Base-by-base conservation (phyloP, 2,329 filamentous ascomycete genomes). In the Microsporum audouinii region DNA sequence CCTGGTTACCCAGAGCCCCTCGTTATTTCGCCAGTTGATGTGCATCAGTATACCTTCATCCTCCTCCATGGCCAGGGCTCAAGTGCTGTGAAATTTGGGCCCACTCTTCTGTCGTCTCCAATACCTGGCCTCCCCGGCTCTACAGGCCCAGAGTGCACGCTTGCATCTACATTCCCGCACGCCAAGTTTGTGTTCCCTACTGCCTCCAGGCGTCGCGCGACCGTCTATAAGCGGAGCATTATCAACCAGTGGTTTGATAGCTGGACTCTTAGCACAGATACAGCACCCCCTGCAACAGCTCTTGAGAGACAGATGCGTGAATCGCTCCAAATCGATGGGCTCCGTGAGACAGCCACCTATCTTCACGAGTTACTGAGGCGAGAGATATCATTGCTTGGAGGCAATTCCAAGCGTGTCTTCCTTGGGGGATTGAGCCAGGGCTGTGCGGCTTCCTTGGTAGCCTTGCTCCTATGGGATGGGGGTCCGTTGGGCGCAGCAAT, bases 391-490 rank as follows among this genome's bases (percentile, higher is more conserved):
- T 47, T 23, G 10, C 23, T 47, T 47, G 43, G 43, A 36, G 45
- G 47, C 3, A 59, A 68, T 56, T 34, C 70, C 59, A 38, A 64
- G 23, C 80, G 78, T 57, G 69, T 83, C 14, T 68, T 82, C 5
- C 62, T 84, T 0, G 78, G 79, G 14, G 79, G 80, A 0, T 63
- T 83, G n/a, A 82, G 80, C 65, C 79, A 82, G 64, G 80, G 80
- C 0, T 82, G 78, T 65, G 80, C 79, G 0, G 75, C 77, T 65
- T 70, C 72, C 0, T 64, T 82, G 8, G 70, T 76, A 23, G 64
- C 74, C 1, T 66, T 81, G 17, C 66, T 83, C 7, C 43, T 8
- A 49, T 49, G 43, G 43, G 43, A 49, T 56, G 58, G 38, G 12
- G 61, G 47, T 2, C 61, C 65, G 0, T 56, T 80, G 1, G 77